Evolutionary conservation across 2,329 filamentous ascomycete genomes (phyloP), one percentile per base, ranked within the genome.

Genomic region (Cladosporium sp.): DNA sequence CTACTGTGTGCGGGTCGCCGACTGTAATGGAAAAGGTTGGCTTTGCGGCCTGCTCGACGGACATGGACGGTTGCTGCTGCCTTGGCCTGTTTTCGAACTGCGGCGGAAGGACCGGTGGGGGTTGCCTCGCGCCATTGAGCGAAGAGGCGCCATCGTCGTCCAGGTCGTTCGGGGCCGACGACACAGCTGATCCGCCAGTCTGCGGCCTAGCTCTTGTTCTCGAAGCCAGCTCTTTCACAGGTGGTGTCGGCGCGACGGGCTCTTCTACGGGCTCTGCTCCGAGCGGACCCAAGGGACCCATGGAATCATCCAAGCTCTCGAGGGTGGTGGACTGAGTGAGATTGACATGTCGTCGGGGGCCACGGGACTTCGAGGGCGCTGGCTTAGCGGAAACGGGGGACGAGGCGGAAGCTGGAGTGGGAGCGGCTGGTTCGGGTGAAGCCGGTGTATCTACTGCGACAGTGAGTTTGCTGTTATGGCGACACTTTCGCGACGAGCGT

Each of bases 1-100:
- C 93, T 60, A 98, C 92, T 75, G 97, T 98, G 73, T 96, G 91
- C 52, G 93, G 93, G 72, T 98, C 93, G 54, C 93, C 93, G 18
- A 98, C 93, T 2, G 80, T 84, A 63, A 98, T 97, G 46, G 88
- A 77, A 71, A 97, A 98, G 40, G 77, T 86, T 4, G 93, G 93
- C 72, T 95, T 95, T 31, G 92, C 85, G 43, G 93, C 93, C 73
- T 95, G 88, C 71, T 97, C 92, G 52, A 97, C 76, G 69, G 87
- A 95, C 59, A 96, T 82, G 67, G 91, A 95, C 14, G 91, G 90
- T 65, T 83, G 80, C 58, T 79, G 77, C 61, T 79, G 72, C 61
- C 74, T 72, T 1, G 72, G 66, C 22, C 71, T 70, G 43, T 76
- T 71, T 33, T 72, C 72, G 49, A 60, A 60, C 19, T 68, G 70